phyloP scores from a whole-genome alignment of 805 yeast genomes.

The Saccharomycopsis sp. region DNA sequence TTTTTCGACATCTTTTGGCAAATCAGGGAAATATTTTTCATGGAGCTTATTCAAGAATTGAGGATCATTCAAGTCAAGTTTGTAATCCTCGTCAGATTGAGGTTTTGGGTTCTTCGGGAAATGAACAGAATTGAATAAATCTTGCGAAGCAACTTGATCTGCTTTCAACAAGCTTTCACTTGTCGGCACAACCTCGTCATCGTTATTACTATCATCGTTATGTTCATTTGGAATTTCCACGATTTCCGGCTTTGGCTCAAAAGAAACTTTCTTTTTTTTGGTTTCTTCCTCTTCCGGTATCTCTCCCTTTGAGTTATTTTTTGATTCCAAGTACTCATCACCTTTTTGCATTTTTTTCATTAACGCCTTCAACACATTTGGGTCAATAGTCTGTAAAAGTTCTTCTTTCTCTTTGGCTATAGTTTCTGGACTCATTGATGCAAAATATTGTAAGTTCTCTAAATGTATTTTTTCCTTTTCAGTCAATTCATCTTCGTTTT shows the following conservation, averaged over 20 bases:
- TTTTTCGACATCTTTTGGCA: constrained; percentile 75
- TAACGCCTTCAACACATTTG: constrained; percentile 54
- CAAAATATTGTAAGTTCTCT: constrained; percentile 61
- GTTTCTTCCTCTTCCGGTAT: constrained; percentile 24
- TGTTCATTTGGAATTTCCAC: constrained; percentile 7
- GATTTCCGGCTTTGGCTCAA: not conserved
- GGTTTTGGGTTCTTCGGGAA: constrained; percentile 48
- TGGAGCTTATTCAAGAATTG: constrained; percentile 72
- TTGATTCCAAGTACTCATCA: constrained; percentile 24
- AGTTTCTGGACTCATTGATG: constrained; percentile 59
- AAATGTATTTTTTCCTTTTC: constrained; percentile 71
- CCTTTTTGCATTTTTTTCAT: constrained; percentile 49
- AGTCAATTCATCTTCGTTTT: constrained; percentile 29
- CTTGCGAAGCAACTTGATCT: constrained; percentile 38
- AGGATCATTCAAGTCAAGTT: constrained; percentile 66
- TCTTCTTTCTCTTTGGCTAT: constrained; percentile 59
- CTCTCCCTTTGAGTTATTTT: constrained; percentile 31
- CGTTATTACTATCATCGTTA: constrained; percentile 24
- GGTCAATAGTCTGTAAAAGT: constrained; percentile 59
- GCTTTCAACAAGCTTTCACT: constrained; percentile 32
- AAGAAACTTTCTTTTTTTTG: constrained; percentile 3
- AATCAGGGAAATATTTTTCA: constrained; percentile 80
- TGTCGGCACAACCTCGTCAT: constrained; percentile 18
- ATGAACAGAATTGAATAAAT: constrained; percentile 45
- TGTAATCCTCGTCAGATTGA: constrained; percentile 28